Evolutionary conservation across 202 grass and related monocot genomes (phyloP).

Genomic region (Bolboschoenoplectus hybrid): DNA sequence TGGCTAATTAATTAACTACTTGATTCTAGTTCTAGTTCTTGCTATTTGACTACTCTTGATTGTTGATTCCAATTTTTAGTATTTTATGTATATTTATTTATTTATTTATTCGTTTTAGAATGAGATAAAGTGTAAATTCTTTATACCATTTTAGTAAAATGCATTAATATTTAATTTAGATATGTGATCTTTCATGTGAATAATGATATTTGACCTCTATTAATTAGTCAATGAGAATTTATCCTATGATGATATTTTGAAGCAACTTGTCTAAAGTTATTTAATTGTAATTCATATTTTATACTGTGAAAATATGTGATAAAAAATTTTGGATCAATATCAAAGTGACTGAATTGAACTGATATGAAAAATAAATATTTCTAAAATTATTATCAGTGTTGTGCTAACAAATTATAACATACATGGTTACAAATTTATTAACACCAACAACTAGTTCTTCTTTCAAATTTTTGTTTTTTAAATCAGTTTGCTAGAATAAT

Average conservation of each 20-base stretch:
- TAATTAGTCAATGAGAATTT: background rate
- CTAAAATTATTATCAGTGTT: too few species aligned
- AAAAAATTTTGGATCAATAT: too few species aligned
- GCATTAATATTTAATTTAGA: conserved; percentile 7
- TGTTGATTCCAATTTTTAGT: background rate
- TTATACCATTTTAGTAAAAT: background rate
- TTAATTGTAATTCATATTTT: background rate
- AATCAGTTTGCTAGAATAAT: background rate
- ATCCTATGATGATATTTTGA: conserved; percentile 1
- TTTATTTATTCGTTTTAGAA: background rate
- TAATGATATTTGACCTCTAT: background rate
- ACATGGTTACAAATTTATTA: too few species aligned
- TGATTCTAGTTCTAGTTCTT: conserved; percentile 20
- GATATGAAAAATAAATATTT: too few species aligned
- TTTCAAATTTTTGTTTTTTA: background rate
- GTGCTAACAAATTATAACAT: too few species aligned
- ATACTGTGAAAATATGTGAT: too few species aligned
- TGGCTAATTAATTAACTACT: background rate
- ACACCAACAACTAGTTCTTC: background rate
- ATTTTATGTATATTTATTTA: background rate
- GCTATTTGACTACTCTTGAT: background rate
- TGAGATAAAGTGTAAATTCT: background rate
- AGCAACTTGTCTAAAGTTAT: background rate
- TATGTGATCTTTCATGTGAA: background rate
- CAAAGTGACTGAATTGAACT: too few species aligned